A percentile compares a stretch with the other conserved stretches of the same genome.
Evolutionary conservation across 768 basidiomycete genomes (phyloP).

Genomic region (Paxillus rubicundulus): DNA sequence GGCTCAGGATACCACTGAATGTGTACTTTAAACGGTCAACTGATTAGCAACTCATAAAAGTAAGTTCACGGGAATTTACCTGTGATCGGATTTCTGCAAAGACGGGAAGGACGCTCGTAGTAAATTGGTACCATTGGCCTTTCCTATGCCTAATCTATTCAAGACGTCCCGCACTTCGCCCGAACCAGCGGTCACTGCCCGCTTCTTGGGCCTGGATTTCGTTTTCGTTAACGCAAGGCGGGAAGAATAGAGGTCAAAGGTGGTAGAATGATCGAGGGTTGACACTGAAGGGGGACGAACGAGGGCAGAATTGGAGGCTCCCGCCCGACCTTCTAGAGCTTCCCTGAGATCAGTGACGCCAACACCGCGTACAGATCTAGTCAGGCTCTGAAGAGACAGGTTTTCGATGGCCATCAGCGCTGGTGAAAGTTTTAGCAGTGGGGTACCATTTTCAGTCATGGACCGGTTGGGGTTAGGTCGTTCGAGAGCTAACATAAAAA

Average conservation of each 20-base stretch:
- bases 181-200: constrained; percentile 47
- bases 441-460: constrained; percentile 67
- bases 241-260: constrained; percentile 39
- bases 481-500: constrained; percentile 48
- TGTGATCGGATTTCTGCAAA: constrained; percentile 44
- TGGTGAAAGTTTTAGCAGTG: constrained; percentile 77
- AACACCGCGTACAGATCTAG: constrained; percentile 73
- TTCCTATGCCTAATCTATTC: constrained; percentile 81
- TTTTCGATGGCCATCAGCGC: constrained; percentile 91
- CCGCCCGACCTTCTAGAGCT: constrained; percentile 82
- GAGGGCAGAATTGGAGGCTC: constrained; percentile 76
- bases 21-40: constrained; percentile 11
- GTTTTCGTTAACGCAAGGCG: constrained; percentile 47
- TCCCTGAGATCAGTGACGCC: constrained; percentile 88
- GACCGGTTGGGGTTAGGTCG: constrained; percentile 53
- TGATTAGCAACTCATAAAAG: not conserved
- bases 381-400: constrained; percentile 80
- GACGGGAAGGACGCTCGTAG: constrained; percentile 72
- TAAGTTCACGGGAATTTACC: constrained; percentile 26
- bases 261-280: constrained; percentile 68
- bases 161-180: constrained; percentile 80
- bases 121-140: constrained; percentile 54
- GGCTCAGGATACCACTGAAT: constrained; percentile 5
- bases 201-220: constrained; percentile 56
- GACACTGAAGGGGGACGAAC: constrained; percentile 71